Percentiles rank a stretch among this genome's conserved stretches.
Conservation (phyloP, 108 stramenopile genomes). For the Nitzschia inconspicua region DNA sequence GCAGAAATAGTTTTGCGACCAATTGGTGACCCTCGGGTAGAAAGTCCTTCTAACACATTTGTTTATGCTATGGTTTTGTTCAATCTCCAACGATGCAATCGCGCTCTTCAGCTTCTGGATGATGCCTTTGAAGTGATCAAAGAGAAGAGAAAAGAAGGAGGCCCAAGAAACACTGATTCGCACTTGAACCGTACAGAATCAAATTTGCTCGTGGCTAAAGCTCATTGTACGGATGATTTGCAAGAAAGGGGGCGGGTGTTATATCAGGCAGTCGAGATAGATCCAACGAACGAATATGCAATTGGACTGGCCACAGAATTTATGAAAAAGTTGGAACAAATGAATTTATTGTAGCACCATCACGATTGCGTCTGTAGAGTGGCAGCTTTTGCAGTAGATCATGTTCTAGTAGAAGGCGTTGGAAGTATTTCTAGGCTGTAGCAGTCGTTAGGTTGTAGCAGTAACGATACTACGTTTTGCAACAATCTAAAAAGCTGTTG, state of each 20-base stretch:
- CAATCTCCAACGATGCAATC: conserved; percentile 38
- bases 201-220: conserved; percentile 46
- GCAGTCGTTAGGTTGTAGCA: too few species aligned
- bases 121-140: conserved; percentile 40
- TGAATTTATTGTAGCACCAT: too few species aligned
- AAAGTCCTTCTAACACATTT: conserved; percentile 49
- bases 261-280: conserved; percentile 37
- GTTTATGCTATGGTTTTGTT: conserved; percentile 57
- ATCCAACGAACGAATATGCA: conserved; percentile 44
- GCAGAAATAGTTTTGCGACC: conserved; percentile 44
- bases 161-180: conserved; percentile 27
- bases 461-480: too few species aligned
- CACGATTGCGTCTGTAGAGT: too few species aligned
- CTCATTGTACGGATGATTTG: conserved; percentile 32
- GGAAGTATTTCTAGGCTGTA: too few species aligned
- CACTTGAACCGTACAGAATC: conserved; percentile 27
- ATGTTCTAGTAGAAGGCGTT: too few species aligned
- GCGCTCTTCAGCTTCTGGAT: conserved; percentile 31
- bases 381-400: too few species aligned
- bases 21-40: conserved; percentile 40
- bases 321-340: conserved; percentile 25
- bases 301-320: conserved; percentile 24
- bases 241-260: conserved; percentile 20
- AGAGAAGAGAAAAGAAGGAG: conserved; percentile 35
- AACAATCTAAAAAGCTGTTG: background rate